A percentile compares a stretch with the other conserved stretches of the same genome.
These are phyloP conservation scores for Spatholobus suberectus DNA, from an alignment of 306 rosid genomes.

Conservation along the genomic window DNA sequence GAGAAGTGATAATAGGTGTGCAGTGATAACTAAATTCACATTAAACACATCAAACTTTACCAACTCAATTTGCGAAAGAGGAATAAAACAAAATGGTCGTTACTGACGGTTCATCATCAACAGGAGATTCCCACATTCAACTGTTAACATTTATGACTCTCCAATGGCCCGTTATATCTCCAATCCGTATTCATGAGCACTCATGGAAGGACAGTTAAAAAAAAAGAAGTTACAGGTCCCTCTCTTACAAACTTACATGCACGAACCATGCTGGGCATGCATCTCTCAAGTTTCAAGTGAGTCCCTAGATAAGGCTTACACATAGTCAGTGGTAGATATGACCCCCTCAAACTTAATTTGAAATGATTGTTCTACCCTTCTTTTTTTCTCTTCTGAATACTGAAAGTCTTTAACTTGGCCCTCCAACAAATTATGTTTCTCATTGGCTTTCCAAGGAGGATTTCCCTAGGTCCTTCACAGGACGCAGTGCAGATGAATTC, in stretches of 20 bases:
- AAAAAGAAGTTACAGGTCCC: not conserved
- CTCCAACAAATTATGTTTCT: not conserved
- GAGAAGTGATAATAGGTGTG: not conserved
- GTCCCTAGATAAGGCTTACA: not conserved
- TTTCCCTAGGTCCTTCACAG: not conserved
- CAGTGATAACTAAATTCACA: constrained; percentile 8
- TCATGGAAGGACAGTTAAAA: not conserved
- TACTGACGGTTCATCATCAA: not conserved
- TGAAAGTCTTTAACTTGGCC: not conserved
- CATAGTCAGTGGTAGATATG: not conserved
- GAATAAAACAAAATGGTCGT: constrained; percentile 8
- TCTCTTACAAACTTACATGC: not conserved
- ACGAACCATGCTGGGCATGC: not conserved
- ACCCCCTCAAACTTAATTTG: not conserved
- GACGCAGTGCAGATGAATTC: not conserved
- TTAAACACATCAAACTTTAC: constrained; percentile 10
- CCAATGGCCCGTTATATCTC: not conserved
- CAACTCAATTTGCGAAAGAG: not conserved
- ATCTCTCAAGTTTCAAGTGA: not conserved
- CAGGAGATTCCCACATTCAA: not conserved
- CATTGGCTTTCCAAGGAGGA: not conserved
- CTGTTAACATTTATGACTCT: not conserved
- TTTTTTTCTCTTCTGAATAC: not conserved
- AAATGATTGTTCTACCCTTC: not conserved
- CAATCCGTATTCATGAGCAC: not conserved